phyloP scores from a whole-genome alignment of 148 eudicot genomes.

The Linanthus parryae region DNA sequence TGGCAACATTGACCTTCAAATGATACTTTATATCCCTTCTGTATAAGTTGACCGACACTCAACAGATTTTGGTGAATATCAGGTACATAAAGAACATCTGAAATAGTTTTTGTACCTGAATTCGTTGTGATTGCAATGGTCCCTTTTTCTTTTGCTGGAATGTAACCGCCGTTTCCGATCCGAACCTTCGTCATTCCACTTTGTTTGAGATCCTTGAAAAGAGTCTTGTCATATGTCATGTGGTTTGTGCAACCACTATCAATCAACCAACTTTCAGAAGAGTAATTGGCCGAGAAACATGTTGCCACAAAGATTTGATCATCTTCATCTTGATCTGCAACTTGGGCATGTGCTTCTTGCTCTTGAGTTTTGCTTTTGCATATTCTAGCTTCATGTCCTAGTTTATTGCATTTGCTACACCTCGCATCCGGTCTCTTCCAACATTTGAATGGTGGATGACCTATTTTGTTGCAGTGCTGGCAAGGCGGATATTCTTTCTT shows the following conservation, averaged over 20 bases:
- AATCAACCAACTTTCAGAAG: constrained; percentile 2
- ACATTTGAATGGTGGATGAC: constrained; percentile 5
- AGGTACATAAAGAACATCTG: constrained; percentile 7
- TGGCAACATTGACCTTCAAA: not conserved
- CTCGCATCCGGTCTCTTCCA: constrained; percentile 9
- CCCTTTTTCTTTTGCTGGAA: constrained; percentile 4
- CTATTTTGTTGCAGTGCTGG: not conserved
- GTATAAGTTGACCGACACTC: constrained; percentile 7
- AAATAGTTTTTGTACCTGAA: not conserved
- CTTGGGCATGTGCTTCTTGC: not conserved
- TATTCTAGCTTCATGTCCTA: constrained; percentile 9
- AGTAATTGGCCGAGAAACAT: not conserved
- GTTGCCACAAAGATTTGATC: constrained; percentile 4
- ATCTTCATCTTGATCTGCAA: constrained; percentile 8
- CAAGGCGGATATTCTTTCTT: constrained; percentile 2
- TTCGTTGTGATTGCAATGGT: not conserved
- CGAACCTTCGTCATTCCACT: constrained; percentile 1
- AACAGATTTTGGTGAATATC: constrained; percentile 12
- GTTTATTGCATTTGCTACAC: constrained; percentile 14
- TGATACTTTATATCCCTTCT: not conserved
- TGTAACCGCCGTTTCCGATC: constrained; percentile 6
- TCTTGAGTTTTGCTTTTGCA: constrained; percentile 8
- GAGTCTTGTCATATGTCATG: constrained; percentile 7
- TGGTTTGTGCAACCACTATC: constrained; percentile 16
- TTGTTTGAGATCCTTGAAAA: constrained; percentile 4